Percentiles rank a stretch among this genome's conserved stretches.
Evolutionary conservation across 257 asterid genomes (phyloP).

Genomic region (Galeopsis tetrahit): DNA sequence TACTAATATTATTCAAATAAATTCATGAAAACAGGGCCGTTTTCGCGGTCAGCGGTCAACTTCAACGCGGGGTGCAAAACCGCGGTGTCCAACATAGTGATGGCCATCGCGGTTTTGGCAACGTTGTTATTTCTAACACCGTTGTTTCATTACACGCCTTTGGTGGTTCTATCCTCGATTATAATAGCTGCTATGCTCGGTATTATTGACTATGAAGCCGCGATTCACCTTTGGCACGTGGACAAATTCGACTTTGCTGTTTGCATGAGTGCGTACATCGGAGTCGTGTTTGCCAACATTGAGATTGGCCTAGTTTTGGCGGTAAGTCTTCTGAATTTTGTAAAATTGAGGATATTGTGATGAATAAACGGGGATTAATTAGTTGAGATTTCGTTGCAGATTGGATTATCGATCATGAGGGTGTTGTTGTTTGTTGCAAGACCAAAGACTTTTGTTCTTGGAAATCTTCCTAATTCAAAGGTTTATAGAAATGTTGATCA

Average conservation of each 20-base stretch:
- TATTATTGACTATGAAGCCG: slow-evolving; percentile 86
- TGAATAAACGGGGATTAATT: background rate
- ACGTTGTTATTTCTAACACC: slow-evolving; percentile 81
- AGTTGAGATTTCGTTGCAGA: slow-evolving; percentile 40
- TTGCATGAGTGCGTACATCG: slow-evolving; percentile 78
- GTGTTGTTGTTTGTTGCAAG: slow-evolving; percentile 82
- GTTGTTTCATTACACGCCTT: slow-evolving; percentile 84
- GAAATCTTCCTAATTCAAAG: slow-evolving; percentile 78
- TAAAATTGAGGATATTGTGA: background rate
- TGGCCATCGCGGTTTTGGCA: slow-evolving; percentile 92
- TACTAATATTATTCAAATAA: background rate
- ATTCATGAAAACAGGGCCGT: slow-evolving; percentile 64
- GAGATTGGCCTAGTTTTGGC: slow-evolving; percentile 81
- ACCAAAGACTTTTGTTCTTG: slow-evolving; percentile 80
- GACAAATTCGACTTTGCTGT: slow-evolving; percentile 92
- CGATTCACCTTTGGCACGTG: slow-evolving; percentile 82
- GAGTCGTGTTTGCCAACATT: slow-evolving; percentile 81
- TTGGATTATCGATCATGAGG: slow-evolving; percentile 75
- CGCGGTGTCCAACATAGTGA: slow-evolving; percentile 90
- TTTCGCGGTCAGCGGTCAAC: slow-evolving; percentile 95
- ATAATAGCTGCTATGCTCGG: slow-evolving; percentile 96
- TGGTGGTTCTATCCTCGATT: slow-evolving; percentile 83
- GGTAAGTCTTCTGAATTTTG: slow-evolving; percentile 40
- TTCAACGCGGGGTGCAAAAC: slow-evolving; percentile 98
- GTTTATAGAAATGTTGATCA: slow-evolving; percentile 81